A percentile compares a stretch with the other conserved stretches of the same genome.
Conservation (phyloP, 345 rosid species). For the Corchorus olitorius region DNA sequence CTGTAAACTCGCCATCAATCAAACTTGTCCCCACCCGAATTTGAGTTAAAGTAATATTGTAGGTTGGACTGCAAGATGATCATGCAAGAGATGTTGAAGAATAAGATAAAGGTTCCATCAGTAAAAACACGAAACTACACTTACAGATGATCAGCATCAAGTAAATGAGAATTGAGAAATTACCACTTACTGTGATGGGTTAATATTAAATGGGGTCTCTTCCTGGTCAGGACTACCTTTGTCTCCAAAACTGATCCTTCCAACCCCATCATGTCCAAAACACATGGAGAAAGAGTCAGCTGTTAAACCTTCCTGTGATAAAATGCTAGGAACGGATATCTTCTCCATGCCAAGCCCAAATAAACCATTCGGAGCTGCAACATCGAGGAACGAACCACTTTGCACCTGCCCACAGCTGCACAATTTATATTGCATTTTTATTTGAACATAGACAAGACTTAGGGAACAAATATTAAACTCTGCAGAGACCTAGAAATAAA, state of each 20-base stretch:
- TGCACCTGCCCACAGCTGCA: slow-evolving; percentile 97
- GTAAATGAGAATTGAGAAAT: slow-evolving; percentile 37
- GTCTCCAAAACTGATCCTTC: slow-evolving; percentile 91
- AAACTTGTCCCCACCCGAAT: slow-evolving; percentile 62
- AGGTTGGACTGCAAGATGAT: slow-evolving; percentile 61
- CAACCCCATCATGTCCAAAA: slow-evolving; percentile 78
- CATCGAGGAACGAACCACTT: slow-evolving; percentile 84
- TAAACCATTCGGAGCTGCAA: slow-evolving; percentile 89
- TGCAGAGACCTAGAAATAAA: background rate
- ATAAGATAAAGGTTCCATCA: slow-evolving; percentile 5
- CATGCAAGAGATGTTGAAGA: slow-evolving; percentile 14
- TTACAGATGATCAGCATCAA: slow-evolving; percentile 22
- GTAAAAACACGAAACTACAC: slow-evolving; percentile 3
- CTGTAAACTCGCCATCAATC: slow-evolving; percentile 53
- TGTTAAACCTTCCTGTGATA: slow-evolving; percentile 66
- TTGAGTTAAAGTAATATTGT: slow-evolving; percentile 64
- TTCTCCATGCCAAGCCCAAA: slow-evolving; percentile 90
- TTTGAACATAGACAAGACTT: slow-evolving; percentile 23
- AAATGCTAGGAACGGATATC: slow-evolving; percentile 81
- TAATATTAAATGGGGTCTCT: slow-evolving; percentile 77
- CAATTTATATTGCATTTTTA: slow-evolving; percentile 37
- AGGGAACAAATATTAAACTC: slow-evolving; percentile 3
- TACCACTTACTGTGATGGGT: slow-evolving; percentile 82
- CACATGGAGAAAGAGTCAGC: slow-evolving; percentile 94
- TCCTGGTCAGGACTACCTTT: slow-evolving; percentile 81